phyloP scores from a whole-genome alignment of 495 filamentous ascomycete species.

The Penicillium lagena region DNA sequence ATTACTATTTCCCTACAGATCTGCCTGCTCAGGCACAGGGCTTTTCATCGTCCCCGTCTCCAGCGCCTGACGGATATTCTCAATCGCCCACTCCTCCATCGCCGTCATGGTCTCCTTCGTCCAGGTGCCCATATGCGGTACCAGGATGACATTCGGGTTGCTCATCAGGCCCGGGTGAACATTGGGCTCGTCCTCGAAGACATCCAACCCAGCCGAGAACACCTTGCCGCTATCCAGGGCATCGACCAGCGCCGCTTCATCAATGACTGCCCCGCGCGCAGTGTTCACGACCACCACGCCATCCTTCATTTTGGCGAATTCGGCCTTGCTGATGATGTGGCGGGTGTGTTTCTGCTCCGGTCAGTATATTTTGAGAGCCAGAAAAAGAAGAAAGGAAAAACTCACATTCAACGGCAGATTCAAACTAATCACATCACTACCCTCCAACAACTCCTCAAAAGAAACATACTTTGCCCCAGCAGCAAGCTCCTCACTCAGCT shows the following conservation, averaged over 20 bases:
- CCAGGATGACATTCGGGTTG: slow-evolving; percentile 54
- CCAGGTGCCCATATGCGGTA: slow-evolving; percentile 68
- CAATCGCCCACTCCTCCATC: slow-evolving; percentile 62
- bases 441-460: slow-evolving; percentile 59
- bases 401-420: slow-evolving; percentile 71
- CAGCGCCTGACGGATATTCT: slow-evolving; percentile 51
- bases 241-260: slow-evolving; percentile 62
- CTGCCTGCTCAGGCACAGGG: slow-evolving; percentile 52
- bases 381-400: slow-evolving; percentile 4
- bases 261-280: slow-evolving; percentile 62
- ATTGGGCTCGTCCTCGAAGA: slow-evolving; percentile 64
- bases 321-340: slow-evolving; percentile 56
- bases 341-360: slow-evolving; percentile 49
- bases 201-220: slow-evolving; percentile 56
- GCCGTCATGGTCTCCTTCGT: slow-evolving; percentile 56
- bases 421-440: slow-evolving; percentile 69
- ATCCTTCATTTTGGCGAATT: slow-evolving; percentile 65
- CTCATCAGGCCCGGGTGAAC: slow-evolving; percentile 54
- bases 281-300: slow-evolving; percentile 70
- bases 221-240: slow-evolving; percentile 58
- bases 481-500: slow-evolving; percentile 47
- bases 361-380: not conserved
- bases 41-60: slow-evolving; percentile 50
- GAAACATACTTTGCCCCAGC: slow-evolving; percentile 59
- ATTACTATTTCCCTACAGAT: slow-evolving; percentile 21